Base-by-base conservation (phyloP, 2,329 filamentous ascomycete species). In the Trichoderma sp. region DNA sequence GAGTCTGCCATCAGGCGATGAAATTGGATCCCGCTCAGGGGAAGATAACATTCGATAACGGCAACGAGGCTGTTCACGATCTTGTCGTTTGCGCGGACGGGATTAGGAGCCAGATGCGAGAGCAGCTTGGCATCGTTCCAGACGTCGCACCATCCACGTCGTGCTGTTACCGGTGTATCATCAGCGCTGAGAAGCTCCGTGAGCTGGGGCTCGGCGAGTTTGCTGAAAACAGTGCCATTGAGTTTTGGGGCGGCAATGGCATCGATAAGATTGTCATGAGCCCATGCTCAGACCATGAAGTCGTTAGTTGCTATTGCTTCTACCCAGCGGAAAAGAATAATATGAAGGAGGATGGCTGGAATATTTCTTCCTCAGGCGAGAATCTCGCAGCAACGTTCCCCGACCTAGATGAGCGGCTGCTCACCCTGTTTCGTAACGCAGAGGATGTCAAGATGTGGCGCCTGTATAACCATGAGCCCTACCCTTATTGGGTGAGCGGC, bases 271-370 rank as follows among this genome's bases (percentile, higher is more conserved):
- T 90, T 70, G 88, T 90, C 18, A 81, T 90, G 14, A 89, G 86
- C 0, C 86, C 88, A n/a, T 90, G 88, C 77, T 87, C 88, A 72
- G 83, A 82, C 49, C 86, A 87, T 59, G 83, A 84, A 52, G 77
- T 90, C 4, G 79, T 89, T 11, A 89, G 86, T 0, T 90, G 87
- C 77, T 90, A 90, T 77, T 90, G 88, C 78, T 90, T 90, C 80
- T 90, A 89, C 76, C 84, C 87, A 0, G 82, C 86, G 1, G 82
- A 84, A 6, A 81, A 83, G 68, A 86, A 87, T 7, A 86, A 89
- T 74, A 86, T 86, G 73, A 80, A 81, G 16, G 84, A 81, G 54
- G 85, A 90, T 46, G 83, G 81, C 16, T 89, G 87, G 87, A 83
- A 83, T 5, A 80, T 79, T 3, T 82, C 83, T 32, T 80, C 80